Base-by-base conservation (phyloP, 352 stramenopile species). In the Plasmopara muralis region DNA sequence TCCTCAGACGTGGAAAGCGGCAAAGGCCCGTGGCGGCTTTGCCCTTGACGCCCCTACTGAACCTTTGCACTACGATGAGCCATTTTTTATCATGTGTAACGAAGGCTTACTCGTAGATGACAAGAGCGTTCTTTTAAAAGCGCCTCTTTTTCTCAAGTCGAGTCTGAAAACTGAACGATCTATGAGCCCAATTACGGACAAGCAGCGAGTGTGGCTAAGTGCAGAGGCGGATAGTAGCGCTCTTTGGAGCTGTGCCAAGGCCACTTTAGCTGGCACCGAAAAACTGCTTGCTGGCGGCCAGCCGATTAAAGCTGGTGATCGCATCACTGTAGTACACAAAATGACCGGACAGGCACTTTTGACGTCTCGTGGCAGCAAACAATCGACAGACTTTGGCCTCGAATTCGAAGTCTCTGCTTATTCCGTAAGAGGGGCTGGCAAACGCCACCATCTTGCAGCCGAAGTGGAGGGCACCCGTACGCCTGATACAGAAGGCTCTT, bases 141-240 rank as follows among this genome's bases (percentile, higher is more conserved):
- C 81, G 40, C 70, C 80, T 39, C 75, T 93, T 25, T 89, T 91
- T 41, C 72, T 93, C 52, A 89, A 89, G 63, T 89, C 83, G 0
- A 76, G 68, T 5, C 60, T 93, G 50, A 93, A 93, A 62, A 87
- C 64, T 6, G 83, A 93, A 50, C 63, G 67, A 18, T 88, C 74
- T 16, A 92, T 92, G 79, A 93, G 83, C 31, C 79, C 83, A n/a
- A 85, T 93, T 48, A 83, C 81, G 51, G 90, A 89, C 61, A 85
- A 89, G 48, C 83, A 92, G 59, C 78, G 77, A 20, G 74, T 92
- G 40, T 89, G 74, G 73, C 34, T 90, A 33, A 76, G 70, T 38
- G 44, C 70, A 9, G 78, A 83, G 13, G 60, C 68, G 9, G 83
- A 92, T 47, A 89, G 77, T 53, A 68, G 67, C 2, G 80, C 83